A percentile compares a stretch with the other conserved stretches of the same genome.
Evolutionary conservation across 164 flowering plant genomes (phyloP).

Genomic region (Vitis amurensis): DNA sequence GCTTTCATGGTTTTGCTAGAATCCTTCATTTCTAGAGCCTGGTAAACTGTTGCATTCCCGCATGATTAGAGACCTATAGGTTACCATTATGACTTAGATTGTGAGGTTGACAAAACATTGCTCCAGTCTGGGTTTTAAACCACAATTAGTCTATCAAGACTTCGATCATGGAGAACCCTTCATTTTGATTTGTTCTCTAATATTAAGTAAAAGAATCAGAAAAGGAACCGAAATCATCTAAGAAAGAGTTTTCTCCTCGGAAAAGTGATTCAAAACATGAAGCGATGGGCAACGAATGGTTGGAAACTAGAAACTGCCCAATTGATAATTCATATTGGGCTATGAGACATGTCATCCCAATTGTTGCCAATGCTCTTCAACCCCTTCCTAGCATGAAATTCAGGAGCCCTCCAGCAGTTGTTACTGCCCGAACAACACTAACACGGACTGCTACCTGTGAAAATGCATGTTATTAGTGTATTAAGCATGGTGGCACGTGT

Average conservation of each 20-base stretch:
- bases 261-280: constrained; percentile 73
- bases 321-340: constrained; percentile 94
- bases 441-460: constrained; percentile 86
- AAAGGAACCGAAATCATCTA: constrained; percentile 54
- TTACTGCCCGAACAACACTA: constrained; percentile 90
- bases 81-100: too few species aligned
- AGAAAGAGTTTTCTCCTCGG: constrained; percentile 59
- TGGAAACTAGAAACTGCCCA: constrained; percentile 86
- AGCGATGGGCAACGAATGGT: constrained; percentile 85
- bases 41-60: too few species aligned
- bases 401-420: constrained; percentile 83
- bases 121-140: constrained; percentile 12
- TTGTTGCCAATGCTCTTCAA: constrained; percentile 78
- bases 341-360: constrained; percentile 77
- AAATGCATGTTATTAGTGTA: constrained; percentile 76
- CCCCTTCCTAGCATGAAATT: constrained; percentile 79
- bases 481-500: constrained; percentile 95
- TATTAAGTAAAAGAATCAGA: constrained; percentile 61
- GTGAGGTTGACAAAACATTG: too few species aligned
- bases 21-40: too few species aligned
- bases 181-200: constrained; percentile 65
- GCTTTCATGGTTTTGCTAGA: too few species aligned
- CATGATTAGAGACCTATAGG: too few species aligned
- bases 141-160: constrained; percentile 81
- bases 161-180: constrained; percentile 92